Evolutionary conservation across 2,329 filamentous ascomycete genomes (phyloP).

Genomic region (Arachnopeziza araneosa): DNA sequence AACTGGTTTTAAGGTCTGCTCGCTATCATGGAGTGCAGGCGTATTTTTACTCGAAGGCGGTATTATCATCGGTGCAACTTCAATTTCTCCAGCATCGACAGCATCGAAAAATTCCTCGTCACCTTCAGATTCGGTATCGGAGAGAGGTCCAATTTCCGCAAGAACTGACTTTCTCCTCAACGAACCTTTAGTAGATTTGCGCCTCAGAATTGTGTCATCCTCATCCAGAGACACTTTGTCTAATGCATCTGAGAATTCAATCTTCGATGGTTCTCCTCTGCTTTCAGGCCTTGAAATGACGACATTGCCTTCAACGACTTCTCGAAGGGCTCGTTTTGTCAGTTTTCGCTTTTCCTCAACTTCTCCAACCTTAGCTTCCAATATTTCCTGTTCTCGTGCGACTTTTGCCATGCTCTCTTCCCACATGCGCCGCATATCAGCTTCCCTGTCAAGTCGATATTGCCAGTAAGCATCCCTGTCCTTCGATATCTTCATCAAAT

Average conservation of each 20-base stretch:
- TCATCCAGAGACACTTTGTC: slow-evolving; percentile 34
- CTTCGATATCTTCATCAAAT: slow-evolving; percentile 84
- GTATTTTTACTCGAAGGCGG: slow-evolving; percentile 30
- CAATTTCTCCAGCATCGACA: slow-evolving; percentile 85
- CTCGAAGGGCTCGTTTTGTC: slow-evolving; percentile 83
- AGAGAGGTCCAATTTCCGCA: slow-evolving; percentile 66
- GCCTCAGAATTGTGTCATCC: slow-evolving; percentile 29
- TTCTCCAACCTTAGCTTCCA: slow-evolving; percentile 82
- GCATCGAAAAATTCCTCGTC: slow-evolving; percentile 97
- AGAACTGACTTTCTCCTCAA: slow-evolving; percentile 59
- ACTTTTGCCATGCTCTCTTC: slow-evolving; percentile 98
- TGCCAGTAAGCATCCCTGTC: slow-evolving; percentile 98
- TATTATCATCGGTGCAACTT: slow-evolving; percentile 68
- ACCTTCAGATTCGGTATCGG: slow-evolving; percentile 69
- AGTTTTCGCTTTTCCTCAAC: slow-evolving; percentile 84
- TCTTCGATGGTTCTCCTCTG: slow-evolving; percentile 15
- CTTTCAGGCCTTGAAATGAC: slow-evolving; percentile 27
- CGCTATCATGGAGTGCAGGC: slow-evolving; percentile 39
- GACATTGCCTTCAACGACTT: slow-evolving; percentile 65
- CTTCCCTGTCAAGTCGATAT: slow-evolving; percentile 85
- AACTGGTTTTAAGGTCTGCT: slow-evolving; percentile 39
- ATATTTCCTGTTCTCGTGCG: slow-evolving; percentile 86
- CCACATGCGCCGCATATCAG: slow-evolving; percentile 91
- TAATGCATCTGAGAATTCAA: slow-evolving; percentile 32
- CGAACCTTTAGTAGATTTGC: slow-evolving; percentile 40